Base-by-base conservation (phyloP, 495 filamentous ascomycete species). In the Polyplosphaeria fusca region DNA sequence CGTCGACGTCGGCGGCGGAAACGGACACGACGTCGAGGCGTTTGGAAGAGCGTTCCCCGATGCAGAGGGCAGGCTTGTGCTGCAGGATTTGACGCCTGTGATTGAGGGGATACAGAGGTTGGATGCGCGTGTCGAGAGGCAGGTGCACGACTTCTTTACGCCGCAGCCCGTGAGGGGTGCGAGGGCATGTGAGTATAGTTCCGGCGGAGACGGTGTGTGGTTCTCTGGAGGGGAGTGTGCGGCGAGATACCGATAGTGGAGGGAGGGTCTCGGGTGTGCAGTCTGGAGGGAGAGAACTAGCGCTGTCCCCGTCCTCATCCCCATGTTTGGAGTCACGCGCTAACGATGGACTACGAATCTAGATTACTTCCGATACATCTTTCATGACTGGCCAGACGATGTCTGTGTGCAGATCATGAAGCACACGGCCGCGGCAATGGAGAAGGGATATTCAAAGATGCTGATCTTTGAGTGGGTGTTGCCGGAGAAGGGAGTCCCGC, bases 131-230 rank as follows among this genome's bases (percentile, higher is more conserved):
- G 69, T 77, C 43, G 67, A 69, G 43, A 14, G 42, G 0, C 69
- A 71, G 60, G 63, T 24, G 5, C 65, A 78, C 60, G 66, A 77
- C 41, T 77, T 79, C 54, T 74, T 77, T 52, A 71, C 59, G 0
- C 67, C 71, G 42, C 74, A 78, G 64, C 67, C 67, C 2, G 42
- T 74, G 5, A 66, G 2, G n/a, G 54, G 25, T 37, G 47, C 47
- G 24, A 35, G 28, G 22, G 47, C 7, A 7, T 35, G n/a, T n/a
- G n/a, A n/a, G n/a, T n/a, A n/a, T n/a, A n/a, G n/a, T n/a, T n/a
- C n/a, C n/a, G n/a, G n/a, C n/a, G n/a, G n/a, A n/a, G n/a, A n/a
- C n/a, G n/a, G n/a, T n/a, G n/a, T n/a, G 69, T 73, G 22, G 32
- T 37, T n/a, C n/a, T n/a, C n/a, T n/a, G n/a, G n/a, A n/a, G n/a